Percentiles rank a stretch among this genome's conserved stretches.
Evolutionary conservation across 495 filamentous ascomycete genomes (phyloP).

Genomic region (Viridothelium virens): DNA sequence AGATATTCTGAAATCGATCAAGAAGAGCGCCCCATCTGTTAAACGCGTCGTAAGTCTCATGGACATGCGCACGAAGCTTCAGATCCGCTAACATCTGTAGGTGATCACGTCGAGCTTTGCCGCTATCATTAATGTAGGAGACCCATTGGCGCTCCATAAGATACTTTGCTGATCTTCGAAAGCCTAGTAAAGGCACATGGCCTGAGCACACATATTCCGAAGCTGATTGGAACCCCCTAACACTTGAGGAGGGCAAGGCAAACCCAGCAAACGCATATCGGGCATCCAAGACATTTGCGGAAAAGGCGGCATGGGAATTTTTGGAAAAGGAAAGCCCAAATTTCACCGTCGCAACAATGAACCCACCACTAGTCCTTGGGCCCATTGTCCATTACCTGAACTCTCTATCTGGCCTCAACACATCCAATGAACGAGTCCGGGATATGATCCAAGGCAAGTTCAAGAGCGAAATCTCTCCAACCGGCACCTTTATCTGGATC

Average conservation of each 20-base stretch:
- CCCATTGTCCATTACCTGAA: constrained; percentile 59
- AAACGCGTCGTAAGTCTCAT: constrained; percentile 53
- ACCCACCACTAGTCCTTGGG: constrained; percentile 64
- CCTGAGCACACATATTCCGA: constrained; percentile 58
- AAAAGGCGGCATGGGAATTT: constrained; percentile 76
- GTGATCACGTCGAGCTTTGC: constrained; percentile 10
- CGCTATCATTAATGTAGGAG: background rate
- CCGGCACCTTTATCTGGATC: constrained; percentile 35
- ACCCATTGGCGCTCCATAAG: constrained; percentile 51
- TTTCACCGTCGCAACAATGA: constrained; percentile 67
- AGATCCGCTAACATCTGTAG: background rate
- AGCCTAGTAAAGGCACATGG: constrained; percentile 41
- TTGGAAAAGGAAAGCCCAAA: constrained; percentile 69
- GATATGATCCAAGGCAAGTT: constrained; percentile 55
- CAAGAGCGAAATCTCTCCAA: constrained; percentile 55
- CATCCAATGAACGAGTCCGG: constrained; percentile 54
- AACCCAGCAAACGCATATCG: constrained; percentile 54
- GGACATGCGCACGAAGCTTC: constrained; percentile 4
- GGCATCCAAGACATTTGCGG: constrained; percentile 43
- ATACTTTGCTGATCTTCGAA: constrained; percentile 71
- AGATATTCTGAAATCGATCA: constrained; percentile 66
- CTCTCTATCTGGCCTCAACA: constrained; percentile 59
- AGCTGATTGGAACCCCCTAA: constrained; percentile 77
- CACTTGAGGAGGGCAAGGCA: constrained; percentile 54
- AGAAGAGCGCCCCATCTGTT: constrained; percentile 64